These are phyloP conservation scores for Vairimorpha necatrix DNA, from an alignment of 371 early-diverging fungal species.

Conservation along the genomic window DNA sequence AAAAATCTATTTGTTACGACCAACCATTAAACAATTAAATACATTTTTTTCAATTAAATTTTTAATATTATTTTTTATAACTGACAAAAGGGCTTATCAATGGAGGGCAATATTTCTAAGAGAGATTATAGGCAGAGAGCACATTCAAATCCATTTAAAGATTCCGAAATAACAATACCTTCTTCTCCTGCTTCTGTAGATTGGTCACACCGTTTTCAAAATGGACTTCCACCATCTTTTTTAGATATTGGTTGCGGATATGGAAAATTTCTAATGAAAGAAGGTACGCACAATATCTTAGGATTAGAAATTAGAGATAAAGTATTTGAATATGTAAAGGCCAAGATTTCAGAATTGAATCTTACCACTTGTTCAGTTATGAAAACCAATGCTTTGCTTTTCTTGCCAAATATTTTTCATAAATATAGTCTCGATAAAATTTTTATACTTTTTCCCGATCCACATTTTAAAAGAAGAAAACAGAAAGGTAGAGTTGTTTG, in stretches of 20 bases:
- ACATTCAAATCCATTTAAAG: slow-evolving; percentile 78
- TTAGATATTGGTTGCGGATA: slow-evolving; percentile 99
- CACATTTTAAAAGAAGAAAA: slow-evolving; percentile 97
- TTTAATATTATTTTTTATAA: no score
- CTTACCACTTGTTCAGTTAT: slow-evolving; percentile 82
- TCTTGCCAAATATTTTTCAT: slow-evolving; percentile 88
- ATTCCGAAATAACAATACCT: slow-evolving; percentile 68
- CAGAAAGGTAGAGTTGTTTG: slow-evolving; percentile 95
- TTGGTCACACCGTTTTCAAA: slow-evolving; percentile 79
- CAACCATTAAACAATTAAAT: neutral
- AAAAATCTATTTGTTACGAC: neutral
- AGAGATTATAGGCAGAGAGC: slow-evolving; percentile 85
- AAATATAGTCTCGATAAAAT: slow-evolving; percentile 84
- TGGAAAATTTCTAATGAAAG: slow-evolving; percentile 78
- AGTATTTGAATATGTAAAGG: slow-evolving; percentile 80
- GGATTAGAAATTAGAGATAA: slow-evolving; percentile 98
- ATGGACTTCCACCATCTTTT: slow-evolving; percentile 72
- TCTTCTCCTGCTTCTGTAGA: slow-evolving; percentile 74
- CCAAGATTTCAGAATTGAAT: slow-evolving; percentile 56
- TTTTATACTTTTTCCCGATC: slow-evolving; percentile 94
- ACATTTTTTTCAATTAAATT: no score
- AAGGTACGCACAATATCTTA: slow-evolving; percentile 80
- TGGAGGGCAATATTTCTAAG: slow-evolving; percentile 65
- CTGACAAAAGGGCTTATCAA: neutral
- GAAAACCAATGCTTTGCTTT: slow-evolving; percentile 97